These are phyloP conservation scores for Cystobasidium sp. DNA, from an alignment of 1,284 basidiomycete species.

Conservation along the genomic window DNA sequence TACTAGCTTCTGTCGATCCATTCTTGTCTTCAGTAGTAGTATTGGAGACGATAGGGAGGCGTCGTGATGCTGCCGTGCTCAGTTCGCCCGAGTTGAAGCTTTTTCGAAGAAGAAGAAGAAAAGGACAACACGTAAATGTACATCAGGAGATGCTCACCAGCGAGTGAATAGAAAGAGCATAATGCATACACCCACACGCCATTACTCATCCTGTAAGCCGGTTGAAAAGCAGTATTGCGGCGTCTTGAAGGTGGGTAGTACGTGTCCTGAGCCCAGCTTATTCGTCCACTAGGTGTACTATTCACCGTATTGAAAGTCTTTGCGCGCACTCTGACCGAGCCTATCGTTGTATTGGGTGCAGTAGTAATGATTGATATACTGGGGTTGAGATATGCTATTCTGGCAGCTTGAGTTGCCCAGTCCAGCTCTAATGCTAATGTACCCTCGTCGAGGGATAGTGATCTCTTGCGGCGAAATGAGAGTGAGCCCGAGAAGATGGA, in stretches of 20 bases:
- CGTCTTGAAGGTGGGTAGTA: neutral
- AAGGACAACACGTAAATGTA: neutral
- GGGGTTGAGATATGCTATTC: neutral
- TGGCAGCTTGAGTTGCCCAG: conserved; percentile 9
- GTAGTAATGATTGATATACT: neutral
- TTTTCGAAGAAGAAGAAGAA: neutral
- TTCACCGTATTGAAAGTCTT: neutral
- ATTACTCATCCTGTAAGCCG: conserved; percentile 32
- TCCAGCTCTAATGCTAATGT: conserved; percentile 6
- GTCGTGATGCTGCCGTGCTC: conserved; percentile 18
- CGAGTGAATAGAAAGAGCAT: neutral
- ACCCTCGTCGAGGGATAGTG: conserved; percentile 9
- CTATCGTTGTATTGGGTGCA: neutral
- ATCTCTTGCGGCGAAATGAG: neutral
- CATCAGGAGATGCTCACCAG: too few species aligned
- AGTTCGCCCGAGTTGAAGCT: conserved; percentile 25
- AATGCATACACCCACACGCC: conserved; percentile 1
- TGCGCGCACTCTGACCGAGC: neutral
- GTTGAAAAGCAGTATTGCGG: conserved; percentile 12
- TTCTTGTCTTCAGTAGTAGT: neutral
- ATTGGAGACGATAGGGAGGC: neutral
- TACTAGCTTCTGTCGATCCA: neutral
- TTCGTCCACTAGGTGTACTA: neutral
- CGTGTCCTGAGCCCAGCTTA: neutral
- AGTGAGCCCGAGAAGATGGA: neutral